Evolutionary conservation across 192 early-diverging fungal genomes (phyloP).

Genomic region (Umbelopsis vinacea): DNA sequence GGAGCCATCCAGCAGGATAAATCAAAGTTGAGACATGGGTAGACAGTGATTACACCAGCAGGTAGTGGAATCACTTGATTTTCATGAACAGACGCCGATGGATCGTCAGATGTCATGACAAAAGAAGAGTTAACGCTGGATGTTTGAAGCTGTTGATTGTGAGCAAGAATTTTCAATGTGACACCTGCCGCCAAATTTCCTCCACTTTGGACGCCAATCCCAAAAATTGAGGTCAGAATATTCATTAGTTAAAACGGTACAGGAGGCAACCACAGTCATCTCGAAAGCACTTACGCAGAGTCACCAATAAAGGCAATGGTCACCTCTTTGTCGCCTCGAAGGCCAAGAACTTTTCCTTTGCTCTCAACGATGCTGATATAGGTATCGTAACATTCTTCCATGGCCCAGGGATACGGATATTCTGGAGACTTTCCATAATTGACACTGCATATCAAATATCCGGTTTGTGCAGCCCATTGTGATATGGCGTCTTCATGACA

Average conservation of each 20-base stretch:
- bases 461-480: conserved; percentile 75
- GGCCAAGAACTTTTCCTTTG: conserved; percentile 78
- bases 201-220: conserved; percentile 59
- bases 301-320: conserved; percentile 85
- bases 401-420: conserved; percentile 88
- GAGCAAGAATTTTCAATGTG: conserved; percentile 76
- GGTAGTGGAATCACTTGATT: conserved; percentile 62
- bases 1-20: conserved; percentile 91
- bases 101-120: conserved; percentile 3
- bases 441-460: conserved; percentile 76
- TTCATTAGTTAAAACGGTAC: too few species aligned
- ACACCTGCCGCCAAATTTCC: conserved; percentile 84
- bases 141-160: conserved; percentile 34
- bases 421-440: conserved; percentile 97
- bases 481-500: conserved; percentile 88
- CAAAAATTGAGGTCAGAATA: too few species aligned
- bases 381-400: conserved; percentile 91
- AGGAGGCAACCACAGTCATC: too few species aligned
- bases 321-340: conserved; percentile 65
- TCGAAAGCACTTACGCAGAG: conserved; percentile 75
- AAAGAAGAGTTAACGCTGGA: conserved; percentile 4
- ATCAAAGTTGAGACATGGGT: conserved; percentile 90
- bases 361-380: conserved; percentile 76
- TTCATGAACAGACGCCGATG: not conserved
- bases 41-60: conserved; percentile 81